Conservation (phyloP, 805 yeast species). For the Sugiyamaella lignohabitans region DNA sequence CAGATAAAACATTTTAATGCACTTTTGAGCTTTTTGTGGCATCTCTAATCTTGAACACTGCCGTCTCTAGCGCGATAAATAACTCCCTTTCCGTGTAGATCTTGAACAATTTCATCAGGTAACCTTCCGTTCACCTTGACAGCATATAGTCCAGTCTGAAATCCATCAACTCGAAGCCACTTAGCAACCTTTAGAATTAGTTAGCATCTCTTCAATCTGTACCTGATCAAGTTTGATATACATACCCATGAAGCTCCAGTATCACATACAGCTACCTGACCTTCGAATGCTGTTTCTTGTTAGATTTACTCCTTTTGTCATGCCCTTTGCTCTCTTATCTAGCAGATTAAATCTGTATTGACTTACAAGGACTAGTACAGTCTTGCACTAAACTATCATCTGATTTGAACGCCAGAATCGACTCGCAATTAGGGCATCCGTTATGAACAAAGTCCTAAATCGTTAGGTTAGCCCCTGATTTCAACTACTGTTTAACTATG, state of each 20-base stretch:
- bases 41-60: constrained; percentile 35
- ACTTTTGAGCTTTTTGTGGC: too few species aligned
- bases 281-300: constrained; percentile 60
- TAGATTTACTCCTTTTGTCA: background rate
- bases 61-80: constrained; percentile 95
- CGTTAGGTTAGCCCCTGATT: too few species aligned
- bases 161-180: constrained; percentile 88
- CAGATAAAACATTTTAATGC: too few species aligned
- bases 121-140: constrained; percentile 87
- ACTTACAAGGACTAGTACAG: constrained; percentile 77
- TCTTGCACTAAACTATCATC: constrained; percentile 83
- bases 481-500: too few species aligned
- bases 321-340: too few species aligned
- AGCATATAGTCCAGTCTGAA: constrained; percentile 82
- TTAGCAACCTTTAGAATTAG: constrained; percentile 54
- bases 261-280: constrained; percentile 83
- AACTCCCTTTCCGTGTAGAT: constrained; percentile 66
- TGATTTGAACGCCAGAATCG: constrained; percentile 66
- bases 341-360: background rate
- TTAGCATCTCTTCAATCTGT: too few species aligned
- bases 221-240: too few species aligned
- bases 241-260: constrained; percentile 88
- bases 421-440: constrained; percentile 97
- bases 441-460: constrained; percentile 60
- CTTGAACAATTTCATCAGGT: constrained; percentile 77